phyloP scores from a whole-genome alignment of 1,139 yeast species.

The Diutina neorugosa region DNA sequence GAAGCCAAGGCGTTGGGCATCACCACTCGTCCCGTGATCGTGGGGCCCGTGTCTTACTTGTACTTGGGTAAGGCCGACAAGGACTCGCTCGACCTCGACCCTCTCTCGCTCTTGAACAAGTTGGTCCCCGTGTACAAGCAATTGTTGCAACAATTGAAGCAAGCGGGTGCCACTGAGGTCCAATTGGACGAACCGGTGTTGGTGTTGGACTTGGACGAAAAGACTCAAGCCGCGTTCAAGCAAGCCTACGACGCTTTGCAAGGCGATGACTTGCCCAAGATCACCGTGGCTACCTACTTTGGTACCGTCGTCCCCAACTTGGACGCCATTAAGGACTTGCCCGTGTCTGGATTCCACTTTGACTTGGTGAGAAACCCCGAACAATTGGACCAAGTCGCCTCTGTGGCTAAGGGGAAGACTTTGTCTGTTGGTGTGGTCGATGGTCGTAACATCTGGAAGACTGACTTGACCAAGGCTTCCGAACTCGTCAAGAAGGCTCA shows the following conservation, averaged over 20 bases:
- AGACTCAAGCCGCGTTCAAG: conserved; percentile 77
- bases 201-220: conserved; percentile 84
- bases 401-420: conserved; percentile 49
- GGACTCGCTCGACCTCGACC: conserved; percentile 91
- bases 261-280: conserved; percentile 56
- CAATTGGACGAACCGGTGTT: conserved; percentile 97
- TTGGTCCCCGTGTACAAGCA: conserved; percentile 86
- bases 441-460: conserved; percentile 99
- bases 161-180: conserved; percentile 90
- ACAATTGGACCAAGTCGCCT: conserved; percentile 77
- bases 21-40: conserved; percentile 92
- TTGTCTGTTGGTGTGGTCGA: conserved; percentile 95
- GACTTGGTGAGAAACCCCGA: conserved; percentile 95
- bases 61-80: conserved; percentile 96
- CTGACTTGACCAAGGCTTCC: conserved; percentile 81
- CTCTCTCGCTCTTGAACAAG: conserved; percentile 79
- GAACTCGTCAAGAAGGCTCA: conserved; percentile 72
- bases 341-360: conserved; percentile 93
- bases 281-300: conserved; percentile 83
- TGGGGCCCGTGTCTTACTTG: conserved; percentile 94
- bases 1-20: conserved; percentile 96
- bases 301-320: conserved; percentile 98
- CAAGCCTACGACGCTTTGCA: conserved; percentile 69
- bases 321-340: conserved; percentile 74
- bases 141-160: conserved; percentile 74